These are phyloP conservation scores for Isoetes taiwanensis DNA, from an alignment of 75 land plant genomes.

Conservation along the genomic window DNA sequence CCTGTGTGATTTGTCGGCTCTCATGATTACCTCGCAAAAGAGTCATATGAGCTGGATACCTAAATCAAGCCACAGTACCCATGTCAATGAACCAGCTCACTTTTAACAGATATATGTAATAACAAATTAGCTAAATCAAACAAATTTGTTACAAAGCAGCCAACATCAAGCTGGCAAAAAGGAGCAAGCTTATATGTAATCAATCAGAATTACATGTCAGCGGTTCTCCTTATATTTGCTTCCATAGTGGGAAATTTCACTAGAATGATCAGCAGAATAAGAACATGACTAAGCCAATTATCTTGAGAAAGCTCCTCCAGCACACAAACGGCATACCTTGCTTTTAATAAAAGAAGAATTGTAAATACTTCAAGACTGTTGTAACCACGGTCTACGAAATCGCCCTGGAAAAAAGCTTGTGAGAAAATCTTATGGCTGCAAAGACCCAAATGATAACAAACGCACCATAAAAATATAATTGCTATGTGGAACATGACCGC, in stretches of 20 bases:
- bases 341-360: conserved; percentile 90
- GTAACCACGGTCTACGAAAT: conserved; percentile 97
- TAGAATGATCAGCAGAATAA: background rate
- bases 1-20: conserved; percentile 98
- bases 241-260: background rate
- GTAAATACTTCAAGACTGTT: conserved; percentile 97
- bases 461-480: conserved; percentile 94
- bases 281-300: too few relatives aligned
- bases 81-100: too few relatives aligned
- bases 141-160: too few relatives aligned
- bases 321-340: conserved; percentile 67
- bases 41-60: conserved; percentile 95
- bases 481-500: conserved; percentile 92
- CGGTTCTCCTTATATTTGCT: too few relatives aligned
- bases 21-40: conserved; percentile 97
- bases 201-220: too few relatives aligned
- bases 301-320: too few relatives aligned
- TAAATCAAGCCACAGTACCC: too few relatives aligned
- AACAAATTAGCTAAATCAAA: too few relatives aligned
- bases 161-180: too few relatives aligned
- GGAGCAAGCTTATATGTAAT: too few relatives aligned
- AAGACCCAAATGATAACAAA: background rate
- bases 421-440: background rate
- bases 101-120: too few relatives aligned
- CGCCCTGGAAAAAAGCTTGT: conserved; percentile 77